Evolutionary conservation across 129 eudicot genomes (phyloP), one percentile per base, ranked within the genome.

Genomic region (Mikania micrantha): DNA sequence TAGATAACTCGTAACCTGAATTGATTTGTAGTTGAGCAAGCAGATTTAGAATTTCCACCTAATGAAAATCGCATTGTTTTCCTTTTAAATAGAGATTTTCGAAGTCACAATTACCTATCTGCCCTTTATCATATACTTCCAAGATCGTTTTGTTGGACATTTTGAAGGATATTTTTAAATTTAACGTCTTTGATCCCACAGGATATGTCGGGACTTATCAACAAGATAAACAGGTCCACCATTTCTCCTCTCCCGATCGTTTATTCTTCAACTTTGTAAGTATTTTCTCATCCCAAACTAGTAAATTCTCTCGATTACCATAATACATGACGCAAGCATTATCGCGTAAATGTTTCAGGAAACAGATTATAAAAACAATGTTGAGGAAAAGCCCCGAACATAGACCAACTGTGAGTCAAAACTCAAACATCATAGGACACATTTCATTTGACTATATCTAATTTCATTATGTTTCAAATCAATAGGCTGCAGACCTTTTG

Each of bases 301-400:
- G 41, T 40, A 11, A 17, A 27, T 19, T 17, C 4, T 49, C 57
- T 39, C 1, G 31, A 7, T 50, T 20, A n/a, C n/a, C n/a, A n/a
- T 73, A 38, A 7, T 21, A 12, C 22, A 35, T 47, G 69, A 47
- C 44, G 49, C 25, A 20, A 17, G 35, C 40, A 38, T 12, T 16
- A 59, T 22, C 49, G 13, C 22, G 34, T 67, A 22, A 58, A 52
- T 62, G 35, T 67, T 80, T 25, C 90, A 94, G 99, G 82, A 94
- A 94, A 74, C 99, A 89, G 81, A 87, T 94, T 40, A 87, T 94
- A 52, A 94, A 94, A 69, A 94, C 79, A 67, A 94, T 94, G 99
- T 81, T 94, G 42, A 83, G 99, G 80, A 94, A 84, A 75, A 89
- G 85, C 41, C 97, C 99, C 5, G 99, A 94, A 70, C 90, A 90